Evolutionary conservation across 305 asterid species (phyloP).

Genomic region (Salvia sclarea): DNA sequence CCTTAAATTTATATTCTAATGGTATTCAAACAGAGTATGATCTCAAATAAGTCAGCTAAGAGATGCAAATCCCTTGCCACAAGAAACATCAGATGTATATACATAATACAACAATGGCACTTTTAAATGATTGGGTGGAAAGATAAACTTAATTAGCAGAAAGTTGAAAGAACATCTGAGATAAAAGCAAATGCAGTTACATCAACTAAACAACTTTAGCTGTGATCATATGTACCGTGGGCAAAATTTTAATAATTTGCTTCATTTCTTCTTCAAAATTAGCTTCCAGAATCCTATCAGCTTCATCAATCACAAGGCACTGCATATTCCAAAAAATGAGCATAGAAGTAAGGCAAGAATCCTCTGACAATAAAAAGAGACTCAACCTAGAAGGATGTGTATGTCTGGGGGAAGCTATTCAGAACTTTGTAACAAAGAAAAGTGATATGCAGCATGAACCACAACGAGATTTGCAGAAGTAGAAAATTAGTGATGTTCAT

Average conservation of each 20-base stretch:
- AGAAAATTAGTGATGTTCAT: not conserved
- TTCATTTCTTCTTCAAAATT: conserved; percentile 92
- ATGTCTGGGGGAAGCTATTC: not conserved
- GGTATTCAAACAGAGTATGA: conserved; percentile 16
- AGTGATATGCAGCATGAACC: not conserved
- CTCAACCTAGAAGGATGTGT: not conserved
- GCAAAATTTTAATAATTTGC: conserved; percentile 73
- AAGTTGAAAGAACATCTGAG: not conserved
- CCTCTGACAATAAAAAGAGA: not conserved
- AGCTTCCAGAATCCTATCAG: conserved; percentile 91
- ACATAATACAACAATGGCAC: not conserved
- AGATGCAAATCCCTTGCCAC: not conserved
- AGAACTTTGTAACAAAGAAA: not conserved
- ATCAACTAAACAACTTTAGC: conserved; percentile 4
- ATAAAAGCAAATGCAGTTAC: not conserved
- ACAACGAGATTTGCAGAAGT: not conserved
- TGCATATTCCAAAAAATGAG: conserved; percentile 46
- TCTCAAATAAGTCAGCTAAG: not conserved
- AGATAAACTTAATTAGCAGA: not conserved
- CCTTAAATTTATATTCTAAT: not conserved
- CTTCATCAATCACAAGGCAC: conserved; percentile 95
- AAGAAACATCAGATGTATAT: not conserved
- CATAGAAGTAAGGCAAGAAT: conserved; percentile 17
- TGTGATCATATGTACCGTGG: conserved; percentile 58
- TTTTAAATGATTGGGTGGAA: not conserved